These are phyloP conservation scores for Aureoboletus auriporus DNA, from an alignment of 768 basidiomycete genomes.

Conservation along the genomic window DNA sequence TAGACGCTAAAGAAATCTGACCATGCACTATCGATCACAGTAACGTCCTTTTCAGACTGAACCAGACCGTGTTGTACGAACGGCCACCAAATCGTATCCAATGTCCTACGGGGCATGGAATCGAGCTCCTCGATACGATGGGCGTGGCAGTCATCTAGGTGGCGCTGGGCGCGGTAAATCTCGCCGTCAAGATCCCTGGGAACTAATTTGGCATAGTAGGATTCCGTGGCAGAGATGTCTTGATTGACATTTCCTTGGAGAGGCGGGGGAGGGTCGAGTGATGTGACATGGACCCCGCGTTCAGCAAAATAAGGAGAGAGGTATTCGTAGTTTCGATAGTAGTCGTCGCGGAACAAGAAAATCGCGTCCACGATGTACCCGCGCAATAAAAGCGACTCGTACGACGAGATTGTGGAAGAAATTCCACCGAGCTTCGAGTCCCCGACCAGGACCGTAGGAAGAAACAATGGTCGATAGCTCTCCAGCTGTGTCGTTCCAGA, in stretches of 20 bases:
- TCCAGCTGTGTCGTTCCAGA: slow-evolving; percentile 83
- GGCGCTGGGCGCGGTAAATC: slow-evolving; percentile 45
- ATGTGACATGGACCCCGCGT: slow-evolving; percentile 52
- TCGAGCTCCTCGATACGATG: slow-evolving; percentile 69
- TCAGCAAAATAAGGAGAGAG: slow-evolving; percentile 75
- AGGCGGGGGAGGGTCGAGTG: slow-evolving; percentile 58
- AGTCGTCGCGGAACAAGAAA: slow-evolving; percentile 77
- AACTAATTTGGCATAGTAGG: slow-evolving; percentile 65
- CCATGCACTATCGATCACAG: slow-evolving; percentile 87
- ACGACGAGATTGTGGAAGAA: slow-evolving; percentile 87
- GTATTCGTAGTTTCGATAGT: slow-evolving; percentile 87
- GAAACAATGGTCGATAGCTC: slow-evolving; percentile 78
- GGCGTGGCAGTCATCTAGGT: slow-evolving; percentile 61
- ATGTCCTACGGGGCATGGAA: slow-evolving; percentile 73
- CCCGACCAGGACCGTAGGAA: slow-evolving; percentile 85
- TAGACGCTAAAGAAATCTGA: slow-evolving; percentile 84
- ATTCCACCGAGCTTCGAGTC: slow-evolving; percentile 92
- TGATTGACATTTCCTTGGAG: slow-evolving; percentile 37
- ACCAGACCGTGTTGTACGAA: slow-evolving; percentile 88
- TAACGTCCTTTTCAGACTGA: slow-evolving; percentile 66
- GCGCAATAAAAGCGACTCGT: slow-evolving; percentile 85
- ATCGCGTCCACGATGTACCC: slow-evolving; percentile 87
- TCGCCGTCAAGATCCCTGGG: slow-evolving; percentile 32
- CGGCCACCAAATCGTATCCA: slow-evolving; percentile 91
- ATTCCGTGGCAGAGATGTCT: slow-evolving; percentile 52